Base-by-base conservation (phyloP, 805 yeast genomes). In the Zygoascus tannicola region DNA sequence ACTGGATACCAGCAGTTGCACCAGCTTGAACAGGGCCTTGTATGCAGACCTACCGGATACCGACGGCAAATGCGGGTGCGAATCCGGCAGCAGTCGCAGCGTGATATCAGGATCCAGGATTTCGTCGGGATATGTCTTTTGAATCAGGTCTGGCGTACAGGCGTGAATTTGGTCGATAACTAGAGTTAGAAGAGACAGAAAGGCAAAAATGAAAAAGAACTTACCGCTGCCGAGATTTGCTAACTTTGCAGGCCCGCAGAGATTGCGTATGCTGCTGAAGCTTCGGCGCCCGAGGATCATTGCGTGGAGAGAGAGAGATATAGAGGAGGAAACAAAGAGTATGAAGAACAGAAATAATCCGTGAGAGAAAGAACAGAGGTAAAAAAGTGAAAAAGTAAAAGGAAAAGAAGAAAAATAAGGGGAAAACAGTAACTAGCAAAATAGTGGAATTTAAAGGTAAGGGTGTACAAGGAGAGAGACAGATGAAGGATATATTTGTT, bases 41-140 rank as follows among this genome's bases (percentile, higher is more conserved):
- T 60, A 61, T 12, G 60, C 51, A 2, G 46, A 43, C 18, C 50
- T 33, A n/a, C 66, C 66, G 4, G 22, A 14, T 3, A 59, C 56
- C 16, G 46, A 44, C 14, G 62, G 53, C 18, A 51, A 44, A 20
- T 47, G 48, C 39, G 49, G 50, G 36, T 54, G 61, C 5, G 56
- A 43, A 42, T 55, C 62, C 23, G 65, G 65, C 38, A 58, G 50
- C 16, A 61, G 38, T 22, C 45, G 49, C 38, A 62, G 50, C 10
- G 44, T 40, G 34, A 62, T 52, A 36, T 55, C 48, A 28, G 49
- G 53, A 37, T 60, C 54, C 32, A 62, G 49, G n/a, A 61, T 39
- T 8, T 46, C 44, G 26, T 44, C 23, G 2, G 64, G 62, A 36
- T 60, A 47, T 1, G 52, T 46, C 22, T 40, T 36, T 22, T 50